These are phyloP conservation scores for Papilionanthe hybrid DNA, from an alignment of 116 monocot species.

Conservation along the genomic window DNA sequence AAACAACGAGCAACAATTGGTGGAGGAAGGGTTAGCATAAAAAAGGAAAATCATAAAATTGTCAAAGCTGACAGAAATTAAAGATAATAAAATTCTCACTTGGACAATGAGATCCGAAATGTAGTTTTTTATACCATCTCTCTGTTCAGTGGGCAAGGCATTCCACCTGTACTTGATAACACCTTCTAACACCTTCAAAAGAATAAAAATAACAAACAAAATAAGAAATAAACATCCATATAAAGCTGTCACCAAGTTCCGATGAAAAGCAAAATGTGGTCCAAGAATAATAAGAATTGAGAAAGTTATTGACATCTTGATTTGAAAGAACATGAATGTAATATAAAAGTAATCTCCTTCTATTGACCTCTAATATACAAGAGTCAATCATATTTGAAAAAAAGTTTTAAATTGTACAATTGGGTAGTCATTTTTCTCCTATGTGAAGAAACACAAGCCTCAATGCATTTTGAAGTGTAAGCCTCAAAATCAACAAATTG, in stretches of 20 bases:
- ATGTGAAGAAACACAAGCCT: too few species aligned
- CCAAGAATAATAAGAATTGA: neutral
- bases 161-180: conserved; percentile 98
- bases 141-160: conserved; percentile 91
- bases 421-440: too few species aligned
- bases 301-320: neutral
- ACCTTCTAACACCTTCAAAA: conserved; percentile 74
- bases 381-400: neutral
- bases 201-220: neutral
- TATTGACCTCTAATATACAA: neutral
- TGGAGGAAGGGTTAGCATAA: neutral
- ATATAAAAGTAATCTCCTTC: neutral
- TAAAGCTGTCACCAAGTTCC: neutral
- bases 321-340: neutral
- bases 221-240: neutral
- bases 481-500: too few species aligned
- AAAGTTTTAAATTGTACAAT: too few species aligned
- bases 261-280: neutral
- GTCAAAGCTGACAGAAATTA: neutral
- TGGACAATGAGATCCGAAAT: conserved; percentile 98
- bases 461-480: too few species aligned
- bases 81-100: conserved; percentile 23
- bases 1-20: neutral
- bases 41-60: neutral
- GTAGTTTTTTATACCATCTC: conserved; percentile 98